phyloP scores from a whole-genome alignment of 768 basidiomycete genomes.

The button mushroom (Agaricus bisporus) region DNA sequence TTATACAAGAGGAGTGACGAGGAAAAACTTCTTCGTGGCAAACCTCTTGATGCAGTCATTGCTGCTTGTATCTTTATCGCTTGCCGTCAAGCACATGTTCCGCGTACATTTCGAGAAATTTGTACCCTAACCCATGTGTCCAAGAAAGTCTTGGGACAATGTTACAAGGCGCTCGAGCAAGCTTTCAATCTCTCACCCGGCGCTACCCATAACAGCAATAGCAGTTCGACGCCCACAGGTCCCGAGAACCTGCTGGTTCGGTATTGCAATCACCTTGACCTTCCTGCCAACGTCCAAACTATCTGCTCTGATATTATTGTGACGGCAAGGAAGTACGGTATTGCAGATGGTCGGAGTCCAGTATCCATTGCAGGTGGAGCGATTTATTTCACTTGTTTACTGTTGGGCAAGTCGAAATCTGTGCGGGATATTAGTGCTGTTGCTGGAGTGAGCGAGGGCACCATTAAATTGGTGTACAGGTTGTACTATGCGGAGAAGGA shows the following conservation, averaged over 20 bases:
- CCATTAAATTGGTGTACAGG: constrained; percentile 86
- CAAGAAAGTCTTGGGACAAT: constrained; percentile 93
- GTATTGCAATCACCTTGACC: constrained; percentile 88
- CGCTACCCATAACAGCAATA: constrained; percentile 45
- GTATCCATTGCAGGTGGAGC: constrained; percentile 98
- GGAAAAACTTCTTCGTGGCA: constrained; percentile 87
- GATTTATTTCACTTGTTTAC: constrained; percentile 86
- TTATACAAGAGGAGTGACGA: constrained; percentile 96
- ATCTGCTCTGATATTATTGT: constrained; percentile 81
- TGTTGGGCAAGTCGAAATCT: constrained; percentile 70
- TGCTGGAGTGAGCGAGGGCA: constrained; percentile 93
- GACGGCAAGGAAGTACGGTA: constrained; percentile 73
- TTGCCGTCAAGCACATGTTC: constrained; percentile 92
- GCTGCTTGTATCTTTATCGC: constrained; percentile 99
- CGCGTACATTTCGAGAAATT: constrained; percentile 93
- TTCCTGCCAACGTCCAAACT: constrained; percentile 76
- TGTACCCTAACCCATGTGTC: constrained; percentile 90
- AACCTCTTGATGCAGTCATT: constrained; percentile 88
- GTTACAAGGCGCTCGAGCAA: constrained; percentile 83
- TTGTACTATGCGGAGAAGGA: constrained; percentile 69
- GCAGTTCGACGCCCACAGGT: constrained; percentile 44
- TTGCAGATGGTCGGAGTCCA: constrained; percentile 91
- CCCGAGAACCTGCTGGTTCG: constrained; percentile 88
- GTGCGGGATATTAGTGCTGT: constrained; percentile 85
- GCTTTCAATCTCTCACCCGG: constrained; percentile 87